phyloP scores from a whole-genome alignment of 768 basidiomycete species.

The Termitomyces sp. region DNA sequence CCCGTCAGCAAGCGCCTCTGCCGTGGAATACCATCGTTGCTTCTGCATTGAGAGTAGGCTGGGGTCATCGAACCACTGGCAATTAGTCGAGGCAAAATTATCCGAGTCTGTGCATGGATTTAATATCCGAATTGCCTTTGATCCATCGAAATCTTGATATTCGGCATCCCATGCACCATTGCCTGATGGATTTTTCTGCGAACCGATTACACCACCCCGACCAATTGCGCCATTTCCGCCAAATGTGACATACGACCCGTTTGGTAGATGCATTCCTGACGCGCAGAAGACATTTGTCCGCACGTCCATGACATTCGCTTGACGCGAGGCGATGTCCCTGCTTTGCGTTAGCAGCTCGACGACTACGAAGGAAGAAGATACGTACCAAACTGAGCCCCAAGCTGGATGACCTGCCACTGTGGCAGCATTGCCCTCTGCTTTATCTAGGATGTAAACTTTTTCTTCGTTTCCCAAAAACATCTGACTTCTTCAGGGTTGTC shows the following conservation, averaged over 20 bases:
- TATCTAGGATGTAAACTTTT: constrained; percentile 90
- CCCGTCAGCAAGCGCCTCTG: constrained; percentile 74
- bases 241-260: constrained; percentile 69
- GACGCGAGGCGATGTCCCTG: constrained; percentile 61
- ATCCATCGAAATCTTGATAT: constrained; percentile 81
- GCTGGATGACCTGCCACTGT: constrained; percentile 66
- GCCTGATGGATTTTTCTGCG: constrained; percentile 39
- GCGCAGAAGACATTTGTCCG: constrained; percentile 76
- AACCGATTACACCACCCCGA: constrained; percentile 55
- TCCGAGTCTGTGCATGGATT: constrained; percentile 60
- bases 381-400: constrained; percentile 67
- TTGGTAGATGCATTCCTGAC: constrained; percentile 78
- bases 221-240: constrained; percentile 78
- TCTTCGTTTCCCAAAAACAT: constrained; percentile 77
- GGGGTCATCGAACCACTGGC: constrained; percentile 72
- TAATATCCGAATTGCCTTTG: constrained; percentile 77
- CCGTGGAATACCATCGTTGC: constrained; percentile 74
- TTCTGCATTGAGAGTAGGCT: constrained; percentile 60
- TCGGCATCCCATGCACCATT: constrained; percentile 54
- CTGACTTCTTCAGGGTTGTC: constrained; percentile 27
- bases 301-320: constrained; percentile 65
- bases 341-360: not conserved
- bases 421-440: constrained; percentile 73
- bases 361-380: not conserved
- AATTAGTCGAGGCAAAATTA: constrained; percentile 43